These are phyloP conservation scores for Zygotorulaspora chibaensis DNA, from an alignment of 805 yeast species.

Conservation along the genomic window DNA sequence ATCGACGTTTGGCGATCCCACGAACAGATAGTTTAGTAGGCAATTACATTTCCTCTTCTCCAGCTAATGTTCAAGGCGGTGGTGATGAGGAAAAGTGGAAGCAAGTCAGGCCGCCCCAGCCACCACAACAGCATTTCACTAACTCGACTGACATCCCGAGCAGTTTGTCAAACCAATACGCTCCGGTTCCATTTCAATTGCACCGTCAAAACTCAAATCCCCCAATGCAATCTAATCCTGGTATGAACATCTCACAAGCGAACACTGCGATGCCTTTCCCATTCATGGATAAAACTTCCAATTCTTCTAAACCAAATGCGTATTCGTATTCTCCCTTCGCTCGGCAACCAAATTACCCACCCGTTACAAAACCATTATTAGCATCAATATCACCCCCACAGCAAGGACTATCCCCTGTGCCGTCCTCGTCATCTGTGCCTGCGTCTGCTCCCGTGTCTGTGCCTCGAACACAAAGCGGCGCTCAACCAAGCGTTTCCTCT, in stretches of 20 bases:
- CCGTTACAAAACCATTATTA: background rate
- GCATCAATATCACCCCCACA: background rate
- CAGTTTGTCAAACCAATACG: background rate
- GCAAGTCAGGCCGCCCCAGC: background rate
- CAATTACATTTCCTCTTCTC: background rate
- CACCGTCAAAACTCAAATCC: background rate
- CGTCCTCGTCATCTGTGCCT: slow-evolving; percentile 9
- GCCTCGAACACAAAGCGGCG: slow-evolving; percentile 26
- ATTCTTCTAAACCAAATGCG: background rate
- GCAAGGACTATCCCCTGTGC: slow-evolving; percentile 3
- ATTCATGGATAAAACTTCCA: background rate
- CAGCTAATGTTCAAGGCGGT: background rate
- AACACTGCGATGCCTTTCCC: background rate
- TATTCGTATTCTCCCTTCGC: background rate
- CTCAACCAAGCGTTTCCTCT: slow-evolving; percentile 19
- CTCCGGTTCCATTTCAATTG: background rate
- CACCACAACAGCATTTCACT: background rate
- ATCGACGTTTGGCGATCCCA: background rate
- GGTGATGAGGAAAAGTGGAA: background rate
- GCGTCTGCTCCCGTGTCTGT: slow-evolving; percentile 23
- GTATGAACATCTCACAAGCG: background rate
- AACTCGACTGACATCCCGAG: background rate
- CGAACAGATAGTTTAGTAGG: background rate
- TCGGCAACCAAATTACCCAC: background rate
- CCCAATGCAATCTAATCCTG: background rate